A percentile compares a stretch with the other conserved stretches of the same genome.
Conservation (phyloP, 441 rosid species). For the Flueggea neowawraea region DNA sequence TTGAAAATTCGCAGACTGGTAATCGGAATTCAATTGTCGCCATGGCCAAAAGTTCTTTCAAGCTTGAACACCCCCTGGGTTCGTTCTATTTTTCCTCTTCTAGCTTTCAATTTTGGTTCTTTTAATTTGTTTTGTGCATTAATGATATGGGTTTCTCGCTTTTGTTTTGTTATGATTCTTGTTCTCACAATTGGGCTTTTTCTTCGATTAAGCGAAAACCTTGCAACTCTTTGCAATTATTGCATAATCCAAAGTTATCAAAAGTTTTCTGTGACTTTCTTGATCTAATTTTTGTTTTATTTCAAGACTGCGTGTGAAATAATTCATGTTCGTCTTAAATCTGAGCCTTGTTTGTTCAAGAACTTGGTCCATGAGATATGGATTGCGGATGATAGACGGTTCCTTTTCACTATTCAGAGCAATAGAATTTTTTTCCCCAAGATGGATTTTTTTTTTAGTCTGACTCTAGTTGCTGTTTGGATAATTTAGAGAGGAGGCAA, state of each 20-base stretch:
- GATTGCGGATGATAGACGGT: too few relatives aligned
- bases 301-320: too few relatives aligned
- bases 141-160: background rate
- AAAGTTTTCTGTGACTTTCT: too few relatives aligned
- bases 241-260: too few relatives aligned
- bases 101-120: background rate
- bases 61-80: constrained; percentile 71
- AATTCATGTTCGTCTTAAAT: too few relatives aligned
- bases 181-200: background rate
- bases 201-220: too few relatives aligned
- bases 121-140: background rate
- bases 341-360: too few relatives aligned
- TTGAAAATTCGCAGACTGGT: constrained; percentile 48
- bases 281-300: too few relatives aligned
- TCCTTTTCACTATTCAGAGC: too few relatives aligned
- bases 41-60: constrained; percentile 67
- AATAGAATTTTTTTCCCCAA: too few relatives aligned
- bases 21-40: constrained; percentile 7
- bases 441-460: background rate
- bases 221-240: too few relatives aligned
- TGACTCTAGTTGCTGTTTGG: constrained; percentile 4
- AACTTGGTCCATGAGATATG: too few relatives aligned
- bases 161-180: background rate
- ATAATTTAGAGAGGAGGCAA: constrained; percentile 71
- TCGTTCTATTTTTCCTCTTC: constrained; percentile 1